These are phyloP conservation scores for Lepiota venenata DNA, from an alignment of 768 basidiomycete genomes.

Conservation along the genomic window DNA sequence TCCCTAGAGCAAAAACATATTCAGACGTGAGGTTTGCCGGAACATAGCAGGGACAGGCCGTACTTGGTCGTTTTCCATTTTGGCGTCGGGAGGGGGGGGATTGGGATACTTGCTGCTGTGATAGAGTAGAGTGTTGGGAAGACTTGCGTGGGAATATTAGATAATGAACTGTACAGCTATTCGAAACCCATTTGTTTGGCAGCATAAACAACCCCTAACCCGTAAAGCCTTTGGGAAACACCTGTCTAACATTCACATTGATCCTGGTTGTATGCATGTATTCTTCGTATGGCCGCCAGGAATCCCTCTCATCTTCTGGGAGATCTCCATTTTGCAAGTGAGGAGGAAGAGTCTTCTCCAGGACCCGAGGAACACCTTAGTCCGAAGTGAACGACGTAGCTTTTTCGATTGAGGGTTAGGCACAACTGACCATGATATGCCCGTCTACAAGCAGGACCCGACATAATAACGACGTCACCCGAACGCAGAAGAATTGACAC, in stretches of 20 bases:
- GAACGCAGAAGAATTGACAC: constrained; percentile 83
- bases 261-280: constrained; percentile 73
- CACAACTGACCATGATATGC: constrained; percentile 70
- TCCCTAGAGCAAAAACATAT: constrained; percentile 50
- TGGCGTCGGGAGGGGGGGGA: constrained; percentile 23
- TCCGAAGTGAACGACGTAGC: not conserved
- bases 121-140: not conserved
- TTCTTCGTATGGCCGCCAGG: constrained; percentile 60
- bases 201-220: not conserved
- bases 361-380: constrained; percentile 73
- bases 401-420: no score
- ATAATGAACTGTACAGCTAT: constrained; percentile 9
- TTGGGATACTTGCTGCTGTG: not conserved
- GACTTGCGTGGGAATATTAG: constrained; percentile 4
- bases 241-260: constrained; percentile 91
- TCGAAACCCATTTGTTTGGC: not conserved
- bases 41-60: constrained; percentile 23
- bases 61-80: constrained; percentile 93
- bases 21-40: constrained; percentile 6
- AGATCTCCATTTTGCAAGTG: constrained; percentile 37
- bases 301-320: constrained; percentile 25
- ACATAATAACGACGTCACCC: constrained; percentile 93
- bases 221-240: constrained; percentile 71
- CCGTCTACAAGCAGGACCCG: constrained; percentile 77
- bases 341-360: constrained; percentile 75